Evolutionary conservation across 2,329 filamentous ascomycete genomes (phyloP).

Genomic region (Biscogniauxia sp.): DNA sequence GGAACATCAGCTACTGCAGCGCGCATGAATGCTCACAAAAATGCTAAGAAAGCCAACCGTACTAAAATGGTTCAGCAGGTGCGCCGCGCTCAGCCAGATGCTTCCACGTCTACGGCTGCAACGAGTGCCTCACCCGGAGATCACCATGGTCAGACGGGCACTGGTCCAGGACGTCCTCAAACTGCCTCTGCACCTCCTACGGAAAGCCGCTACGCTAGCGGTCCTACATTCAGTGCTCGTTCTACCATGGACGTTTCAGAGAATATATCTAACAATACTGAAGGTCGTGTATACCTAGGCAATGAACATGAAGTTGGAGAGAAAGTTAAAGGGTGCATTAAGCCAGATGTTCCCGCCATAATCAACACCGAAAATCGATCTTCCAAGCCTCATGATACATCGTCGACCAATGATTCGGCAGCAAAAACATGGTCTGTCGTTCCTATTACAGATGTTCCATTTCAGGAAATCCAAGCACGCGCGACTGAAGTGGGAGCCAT

Average conservation of each 20-base stretch:
- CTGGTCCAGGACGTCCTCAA: neutral
- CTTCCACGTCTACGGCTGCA: neutral
- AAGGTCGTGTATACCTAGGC: slow-evolving; percentile 8
- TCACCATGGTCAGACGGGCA: neutral
- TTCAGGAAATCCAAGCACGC: neutral
- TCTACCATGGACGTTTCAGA: neutral
- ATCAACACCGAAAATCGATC: neutral
- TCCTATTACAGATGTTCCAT: neutral
- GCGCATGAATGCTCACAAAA: neutral
- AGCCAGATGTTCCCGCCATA: neutral
- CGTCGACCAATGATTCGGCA: neutral
- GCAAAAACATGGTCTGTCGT: neutral
- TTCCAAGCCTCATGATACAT: neutral
- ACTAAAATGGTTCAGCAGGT: neutral
- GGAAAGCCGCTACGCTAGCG: slow-evolving; percentile 9
- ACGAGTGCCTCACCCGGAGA: neutral
- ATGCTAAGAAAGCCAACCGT: neutral
- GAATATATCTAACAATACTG: neutral
- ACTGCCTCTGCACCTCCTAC: neutral
- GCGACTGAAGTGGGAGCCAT: neutral
- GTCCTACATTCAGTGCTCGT: slow-evolving; percentile 6
- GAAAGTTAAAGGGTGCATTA: slow-evolving; percentile 7
- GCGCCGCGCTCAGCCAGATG: neutral
- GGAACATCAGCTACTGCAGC: slow-evolving; percentile 18
- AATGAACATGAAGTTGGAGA: slow-evolving; percentile 6